phyloP scores from a whole-genome alignment of 768 basidiomycete species.

The Lactifluus volemus region DNA sequence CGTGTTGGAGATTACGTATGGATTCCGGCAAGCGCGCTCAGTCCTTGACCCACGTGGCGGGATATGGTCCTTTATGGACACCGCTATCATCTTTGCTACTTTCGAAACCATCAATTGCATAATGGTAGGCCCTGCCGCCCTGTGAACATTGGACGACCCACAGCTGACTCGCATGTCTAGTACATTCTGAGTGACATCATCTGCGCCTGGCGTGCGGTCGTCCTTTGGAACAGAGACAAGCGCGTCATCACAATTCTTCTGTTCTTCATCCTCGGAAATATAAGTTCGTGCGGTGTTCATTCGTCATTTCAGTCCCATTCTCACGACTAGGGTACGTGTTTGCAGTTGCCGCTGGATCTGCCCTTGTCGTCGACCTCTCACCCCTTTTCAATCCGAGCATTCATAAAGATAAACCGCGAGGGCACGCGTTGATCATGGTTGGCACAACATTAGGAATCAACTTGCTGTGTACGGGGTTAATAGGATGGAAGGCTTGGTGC shows the following conservation, averaged over 20 bases:
- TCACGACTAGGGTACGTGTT: background rate
- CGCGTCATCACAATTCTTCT: slow-evolving; percentile 9
- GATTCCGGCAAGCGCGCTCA: slow-evolving; percentile 1
- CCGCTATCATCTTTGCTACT: slow-evolving; percentile 2
- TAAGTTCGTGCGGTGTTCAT: background rate
- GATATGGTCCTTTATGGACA: background rate
- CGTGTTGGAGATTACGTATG: slow-evolving; percentile 1
- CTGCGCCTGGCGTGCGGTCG: slow-evolving; percentile 14
- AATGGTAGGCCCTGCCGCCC: slow-evolving; percentile 2
- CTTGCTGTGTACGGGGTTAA: slow-evolving; percentile 9
- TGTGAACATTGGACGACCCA: background rate
- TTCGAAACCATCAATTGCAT: slow-evolving; percentile 4
- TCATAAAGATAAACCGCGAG: background rate
- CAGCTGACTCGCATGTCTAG: background rate
- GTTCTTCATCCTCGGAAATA: slow-evolving; percentile 3
- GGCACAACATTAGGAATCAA: slow-evolving; percentile 7
- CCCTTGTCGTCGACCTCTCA: background rate
- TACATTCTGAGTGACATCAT: slow-evolving; percentile 12
- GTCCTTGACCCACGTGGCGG: background rate
- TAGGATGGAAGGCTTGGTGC: slow-evolving; percentile 13
- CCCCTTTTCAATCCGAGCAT: too few species aligned
- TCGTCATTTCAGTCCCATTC: background rate
- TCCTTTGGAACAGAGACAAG: slow-evolving; percentile 9
- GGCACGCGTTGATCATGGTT: slow-evolving; percentile 3
- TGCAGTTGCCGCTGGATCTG: slow-evolving; percentile 1